A percentile compares a stretch with the other conserved stretches of the same genome.
Conservation (phyloP, 176 grass and related monocot genomes). For the Dendrocalamus sinicus region DNA sequence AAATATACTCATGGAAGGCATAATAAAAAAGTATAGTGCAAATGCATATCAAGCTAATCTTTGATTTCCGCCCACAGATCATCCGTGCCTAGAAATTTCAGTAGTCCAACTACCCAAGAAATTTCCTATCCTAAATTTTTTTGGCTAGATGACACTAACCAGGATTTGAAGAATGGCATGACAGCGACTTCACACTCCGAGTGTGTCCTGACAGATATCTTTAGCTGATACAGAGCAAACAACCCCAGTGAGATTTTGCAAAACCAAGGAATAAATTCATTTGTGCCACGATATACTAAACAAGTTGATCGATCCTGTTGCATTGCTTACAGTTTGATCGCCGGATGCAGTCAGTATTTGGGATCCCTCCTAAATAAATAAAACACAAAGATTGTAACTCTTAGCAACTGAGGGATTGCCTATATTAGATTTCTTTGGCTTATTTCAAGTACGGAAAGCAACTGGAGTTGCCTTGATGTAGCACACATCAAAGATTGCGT, state of each 20-base stretch:
- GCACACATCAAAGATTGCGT: slow-evolving; percentile 89
- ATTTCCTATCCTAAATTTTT: neutral
- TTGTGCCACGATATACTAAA: neutral
- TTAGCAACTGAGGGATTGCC: neutral
- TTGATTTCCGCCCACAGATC: too few relatives aligned
- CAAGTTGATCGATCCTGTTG: neutral
- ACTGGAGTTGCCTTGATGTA: slow-evolving; percentile 80
- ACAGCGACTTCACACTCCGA: slow-evolving; percentile 86
- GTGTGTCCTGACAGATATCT: slow-evolving; percentile 67
- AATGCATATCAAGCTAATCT: too few relatives aligned
- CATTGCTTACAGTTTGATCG: slow-evolving; percentile 80
- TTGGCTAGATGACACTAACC: slow-evolving; percentile 43
- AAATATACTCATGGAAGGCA: too few relatives aligned
- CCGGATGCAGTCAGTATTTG: slow-evolving; percentile 89
- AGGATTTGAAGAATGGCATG: slow-evolving; percentile 86
- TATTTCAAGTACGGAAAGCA: neutral
- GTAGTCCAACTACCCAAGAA: too few relatives aligned
- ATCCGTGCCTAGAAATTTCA: too few relatives aligned
- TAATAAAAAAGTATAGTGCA: too few relatives aligned
- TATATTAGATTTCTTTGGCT: neutral
- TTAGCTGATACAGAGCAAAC: too few relatives aligned
- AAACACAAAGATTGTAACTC: neutral
- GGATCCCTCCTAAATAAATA: slow-evolving; percentile 61
- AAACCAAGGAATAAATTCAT: neutral
- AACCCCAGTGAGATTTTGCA: slow-evolving; percentile 5